Evolutionary conservation across 1,139 yeast genomes (phyloP), one percentile per base, ranked within the genome.

Genomic region (Diutina rugosa): DNA sequence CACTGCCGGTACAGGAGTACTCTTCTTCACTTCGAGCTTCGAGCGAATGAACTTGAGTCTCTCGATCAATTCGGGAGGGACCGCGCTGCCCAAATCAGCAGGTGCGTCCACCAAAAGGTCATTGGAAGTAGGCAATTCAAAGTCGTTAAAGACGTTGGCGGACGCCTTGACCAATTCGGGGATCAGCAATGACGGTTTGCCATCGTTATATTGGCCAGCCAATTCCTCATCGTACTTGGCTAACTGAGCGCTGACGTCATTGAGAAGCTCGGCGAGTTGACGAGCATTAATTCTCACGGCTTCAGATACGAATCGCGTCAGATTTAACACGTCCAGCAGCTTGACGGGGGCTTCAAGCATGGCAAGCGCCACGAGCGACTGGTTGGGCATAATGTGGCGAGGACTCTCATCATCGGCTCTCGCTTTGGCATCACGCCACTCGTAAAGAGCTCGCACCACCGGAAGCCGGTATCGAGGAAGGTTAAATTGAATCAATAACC

Each of bases 381-480:
- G 95, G 65, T 90, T 90, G 4, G 96, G 83, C 93, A 91, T 85
- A 8, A 93, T 73, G 63, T 73, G 93, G 60, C 96, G 74, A 1
- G 86, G 82, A 1, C 96, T 87, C 68, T 95, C 99, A 66, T 95
- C 99, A 55, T 80, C 77, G 52, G 72, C 64, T 59, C 95, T 78
- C 0, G 98, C 98, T 46, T 78, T 65, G 1, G 63, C 58, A 65
- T 95, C 98, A 66, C 99, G 80, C 98, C 98, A 93, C 48, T 80
- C 76, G 63, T 80, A 89, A 30, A 95, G 71, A 1, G 73, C 81
- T 58, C 78, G 81, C 14, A 90, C 77, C 14, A 89, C 68, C 0
- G 79, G 79, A 56, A 78, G 77, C 59, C 81, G 85, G 49, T 77
- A 74, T 1, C 69, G 63, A 1, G 85, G 83, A 6, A 90, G 74